Percentiles rank a stretch among this genome's conserved stretches.
Conservation (phyloP, 78 protist genomes). For the Salpingoeca rosetta region DNA sequence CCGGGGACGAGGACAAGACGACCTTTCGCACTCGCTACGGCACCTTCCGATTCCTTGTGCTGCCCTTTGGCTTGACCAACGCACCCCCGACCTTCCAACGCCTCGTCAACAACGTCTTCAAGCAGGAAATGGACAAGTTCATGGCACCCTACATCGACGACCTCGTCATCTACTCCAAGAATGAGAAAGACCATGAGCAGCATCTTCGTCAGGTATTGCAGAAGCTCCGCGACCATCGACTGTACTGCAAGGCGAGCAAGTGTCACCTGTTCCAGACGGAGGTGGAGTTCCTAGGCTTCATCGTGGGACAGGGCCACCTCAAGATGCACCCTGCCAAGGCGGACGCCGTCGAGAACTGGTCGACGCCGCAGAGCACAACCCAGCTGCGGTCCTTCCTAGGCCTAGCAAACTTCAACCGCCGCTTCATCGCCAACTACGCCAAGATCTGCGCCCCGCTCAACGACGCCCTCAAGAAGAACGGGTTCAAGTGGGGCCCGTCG, state of each 20-base stretch:
- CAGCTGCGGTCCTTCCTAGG: constrained; percentile 15
- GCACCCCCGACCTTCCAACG: constrained; percentile 12
- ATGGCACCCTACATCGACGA: constrained; percentile 23
- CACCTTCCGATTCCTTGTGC: background rate
- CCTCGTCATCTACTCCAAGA: constrained; percentile 12
- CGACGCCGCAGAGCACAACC: background rate
- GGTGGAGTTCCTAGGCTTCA: constrained; percentile 24
- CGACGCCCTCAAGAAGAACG: background rate
- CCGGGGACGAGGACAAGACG: background rate
- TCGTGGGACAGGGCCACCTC: background rate
- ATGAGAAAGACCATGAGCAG: background rate
- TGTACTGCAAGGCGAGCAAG: background rate
- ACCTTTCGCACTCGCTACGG: constrained; percentile 29
- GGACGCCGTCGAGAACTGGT: constrained; percentile 5
- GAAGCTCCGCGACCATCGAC: background rate
- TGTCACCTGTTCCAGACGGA: background rate
- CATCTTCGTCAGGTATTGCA: constrained; percentile 11
- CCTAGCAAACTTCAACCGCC: constrained; percentile 17
- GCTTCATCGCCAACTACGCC: constrained; percentile 13
- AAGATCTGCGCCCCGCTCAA: background rate
- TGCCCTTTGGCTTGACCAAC: constrained; percentile 34
- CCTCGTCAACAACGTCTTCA: background rate
- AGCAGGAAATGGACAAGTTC: background rate
- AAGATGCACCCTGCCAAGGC: background rate
- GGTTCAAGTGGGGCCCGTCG: background rate